Evolutionary conservation across 352 stramenopile genomes (phyloP).

Genomic region (Elongisporangium prolatum): DNA sequence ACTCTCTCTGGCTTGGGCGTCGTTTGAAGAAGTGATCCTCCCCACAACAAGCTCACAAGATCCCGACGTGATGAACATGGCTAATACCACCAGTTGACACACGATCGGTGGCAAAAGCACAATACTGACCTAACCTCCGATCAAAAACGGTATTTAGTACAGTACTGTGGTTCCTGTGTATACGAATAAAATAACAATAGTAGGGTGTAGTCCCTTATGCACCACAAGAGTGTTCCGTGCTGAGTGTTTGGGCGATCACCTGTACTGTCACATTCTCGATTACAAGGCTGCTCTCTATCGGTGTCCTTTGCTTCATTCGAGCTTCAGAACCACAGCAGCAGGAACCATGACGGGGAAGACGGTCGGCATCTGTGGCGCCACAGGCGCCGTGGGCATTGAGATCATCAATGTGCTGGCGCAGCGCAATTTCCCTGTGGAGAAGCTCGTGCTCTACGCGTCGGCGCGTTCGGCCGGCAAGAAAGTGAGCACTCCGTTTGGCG

Average conservation of each 20-base stretch:
- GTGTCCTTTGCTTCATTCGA: not conserved
- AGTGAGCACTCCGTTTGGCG: slow-evolving; percentile 87
- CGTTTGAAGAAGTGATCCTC: not conserved
- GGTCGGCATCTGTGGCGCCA: slow-evolving; percentile 77
- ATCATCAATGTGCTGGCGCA: slow-evolving; percentile 89
- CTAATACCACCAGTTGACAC: not conserved
- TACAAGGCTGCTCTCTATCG: not conserved
- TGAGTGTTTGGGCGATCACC: not conserved
- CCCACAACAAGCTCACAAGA: not conserved
- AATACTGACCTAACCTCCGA: no score
- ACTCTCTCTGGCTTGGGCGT: not conserved
- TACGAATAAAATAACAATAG: not conserved
- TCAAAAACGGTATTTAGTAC: no score
- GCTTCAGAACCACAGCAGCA: not conserved
- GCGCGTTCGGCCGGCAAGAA: slow-evolving; percentile 90
- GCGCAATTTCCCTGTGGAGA: slow-evolving; percentile 87
- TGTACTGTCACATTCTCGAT: not conserved
- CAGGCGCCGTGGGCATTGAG: slow-evolving; percentile 96
- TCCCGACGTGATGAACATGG: not conserved
- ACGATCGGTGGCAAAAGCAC: not conserved
- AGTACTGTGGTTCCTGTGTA: not conserved
- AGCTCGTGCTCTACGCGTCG: slow-evolving; percentile 95
- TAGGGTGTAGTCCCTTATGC: not conserved
- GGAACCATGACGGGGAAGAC: slow-evolving; percentile 60
- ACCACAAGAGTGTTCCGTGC: not conserved